Conservation (phyloP, 2,329 filamentous ascomycete genomes). For the Neurospora sp. region DNA sequence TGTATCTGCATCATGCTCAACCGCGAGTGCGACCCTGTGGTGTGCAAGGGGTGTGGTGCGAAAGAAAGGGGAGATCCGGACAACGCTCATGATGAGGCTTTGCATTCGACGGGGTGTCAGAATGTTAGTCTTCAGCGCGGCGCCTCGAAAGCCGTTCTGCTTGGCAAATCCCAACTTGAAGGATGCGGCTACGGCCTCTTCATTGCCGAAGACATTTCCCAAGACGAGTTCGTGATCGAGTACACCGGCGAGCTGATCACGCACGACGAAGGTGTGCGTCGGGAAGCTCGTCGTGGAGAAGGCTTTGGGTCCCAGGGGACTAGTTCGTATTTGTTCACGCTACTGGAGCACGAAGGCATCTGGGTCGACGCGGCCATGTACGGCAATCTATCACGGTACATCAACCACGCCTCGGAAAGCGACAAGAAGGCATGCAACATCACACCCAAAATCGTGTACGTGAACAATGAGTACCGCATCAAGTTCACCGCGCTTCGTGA, state of each 20-base stretch:
- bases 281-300: conserved; percentile 50
- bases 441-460: conserved; percentile 55
- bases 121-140: conserved; percentile 65
- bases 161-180: conserved; percentile 60
- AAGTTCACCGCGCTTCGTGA: conserved; percentile 59
- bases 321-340: conserved; percentile 54
- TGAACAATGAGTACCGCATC: conserved; percentile 68
- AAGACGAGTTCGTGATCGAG: conserved; percentile 68
- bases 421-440: conserved; percentile 48
- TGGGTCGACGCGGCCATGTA: conserved; percentile 68
- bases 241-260: conserved; percentile 72
- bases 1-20: conserved; percentile 66
- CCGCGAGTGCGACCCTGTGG: conserved; percentile 69
- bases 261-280: conserved; percentile 56
- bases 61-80: conserved; percentile 56
- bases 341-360: conserved; percentile 49
- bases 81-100: conserved; percentile 49
- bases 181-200: conserved; percentile 67
- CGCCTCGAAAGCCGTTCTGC: conserved; percentile 51
- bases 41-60: conserved; percentile 64
- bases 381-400: conserved; percentile 73
- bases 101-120: conserved; percentile 52
- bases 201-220: conserved; percentile 54
- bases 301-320: conserved; percentile 53
- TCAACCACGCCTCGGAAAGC: conserved; percentile 59